Evolutionary conservation across 2,329 filamentous ascomycete species (phyloP).

Genomic region (Trichocomaceae sp.): DNA sequence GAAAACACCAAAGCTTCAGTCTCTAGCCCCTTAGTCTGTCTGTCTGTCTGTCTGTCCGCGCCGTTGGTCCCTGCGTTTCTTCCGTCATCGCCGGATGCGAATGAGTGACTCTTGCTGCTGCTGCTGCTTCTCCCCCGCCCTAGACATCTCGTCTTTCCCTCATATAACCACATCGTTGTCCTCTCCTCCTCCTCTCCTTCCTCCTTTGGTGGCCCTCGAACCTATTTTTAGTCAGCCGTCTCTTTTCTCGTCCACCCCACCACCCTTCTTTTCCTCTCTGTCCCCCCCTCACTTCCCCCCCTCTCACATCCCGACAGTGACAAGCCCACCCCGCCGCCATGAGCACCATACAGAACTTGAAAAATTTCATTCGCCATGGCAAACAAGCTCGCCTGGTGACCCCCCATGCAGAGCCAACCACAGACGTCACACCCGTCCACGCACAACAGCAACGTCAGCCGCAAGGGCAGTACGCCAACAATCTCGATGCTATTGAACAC

Average conservation of each 20-base stretch:
- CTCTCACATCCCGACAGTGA: conserved; percentile 1
- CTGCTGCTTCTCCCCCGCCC: no score
- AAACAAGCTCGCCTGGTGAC: conserved; percentile 77
- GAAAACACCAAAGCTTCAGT: neutral
- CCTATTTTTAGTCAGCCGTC: neutral
- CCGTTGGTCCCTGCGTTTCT: conserved; percentile 2
- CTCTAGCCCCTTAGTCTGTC: neutral
- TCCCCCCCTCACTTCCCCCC: neutral
- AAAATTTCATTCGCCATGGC: conserved; percentile 97
- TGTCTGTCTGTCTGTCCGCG: neutral
- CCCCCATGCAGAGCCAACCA: conserved; percentile 55
- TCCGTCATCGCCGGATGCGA: conserved; percentile 5
- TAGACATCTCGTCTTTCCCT: neutral
- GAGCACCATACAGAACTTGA: conserved; percentile 84
- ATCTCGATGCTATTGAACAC: conserved; percentile 56
- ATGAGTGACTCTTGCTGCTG: neutral
- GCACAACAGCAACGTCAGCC: conserved; percentile 55
- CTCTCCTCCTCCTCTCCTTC: neutral
- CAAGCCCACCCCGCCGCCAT: conserved; percentile 31
- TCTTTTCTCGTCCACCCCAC: neutral
- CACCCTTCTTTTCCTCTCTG: neutral
- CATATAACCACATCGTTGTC: neutral
- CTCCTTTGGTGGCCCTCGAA: neutral
- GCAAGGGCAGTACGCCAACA: conserved; percentile 45
- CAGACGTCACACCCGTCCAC: conserved; percentile 57